Evolutionary conservation across 225 moss, liverwort and hornwort species (phyloP), one percentile per base, ranked within the genome.

Genomic region (Pseudisothecium myosuroides): DNA sequence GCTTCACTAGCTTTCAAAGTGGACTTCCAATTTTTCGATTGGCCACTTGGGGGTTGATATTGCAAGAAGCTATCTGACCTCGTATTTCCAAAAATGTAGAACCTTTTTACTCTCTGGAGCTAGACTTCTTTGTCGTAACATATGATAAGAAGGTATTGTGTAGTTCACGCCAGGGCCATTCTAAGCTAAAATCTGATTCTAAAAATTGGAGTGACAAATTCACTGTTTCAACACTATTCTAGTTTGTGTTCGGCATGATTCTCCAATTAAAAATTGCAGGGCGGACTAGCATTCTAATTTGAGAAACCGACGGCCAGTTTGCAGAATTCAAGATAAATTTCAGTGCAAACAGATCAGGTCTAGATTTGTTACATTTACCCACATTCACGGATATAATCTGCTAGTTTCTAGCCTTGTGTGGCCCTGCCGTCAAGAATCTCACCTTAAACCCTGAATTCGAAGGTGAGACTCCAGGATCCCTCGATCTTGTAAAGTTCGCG

Each of bases 381-480:
- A 74, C 68, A 39, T 41, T 22, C 69, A 84, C 41, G 54, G 56
- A 85, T 41, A 58, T 43, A 28, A 34, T n/a, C 47, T 29, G 39
- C 61, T 17, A 52, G 52, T 78, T 54, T 78, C 45, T 39, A 84
- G 69, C 55, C 55, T 21, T 29, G 28, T 58, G 72, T 58, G 34
- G 2, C 71, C 75, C 75, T 71, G 43, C 39, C 58, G 14, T 73
- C 64, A 29, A 58, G 87, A 77, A 77, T 77, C 78, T 74, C 62
- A 94, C 98, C 98, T 97, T 90, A 98, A 91, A 81, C 95, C 98
- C 84, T 88, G 80, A 63, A 98, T 88, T 80, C 98, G 97, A 85
- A 98, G 90, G 50, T 85, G 88, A 68, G 91, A 92, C 86, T 96
- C 96, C 94, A 96, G 86, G 49, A 90, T 87, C 85, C 80, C 90